These are phyloP conservation scores for Gardenia jasminoides DNA, from an alignment of 257 asterid species.

Conservation along the genomic window DNA sequence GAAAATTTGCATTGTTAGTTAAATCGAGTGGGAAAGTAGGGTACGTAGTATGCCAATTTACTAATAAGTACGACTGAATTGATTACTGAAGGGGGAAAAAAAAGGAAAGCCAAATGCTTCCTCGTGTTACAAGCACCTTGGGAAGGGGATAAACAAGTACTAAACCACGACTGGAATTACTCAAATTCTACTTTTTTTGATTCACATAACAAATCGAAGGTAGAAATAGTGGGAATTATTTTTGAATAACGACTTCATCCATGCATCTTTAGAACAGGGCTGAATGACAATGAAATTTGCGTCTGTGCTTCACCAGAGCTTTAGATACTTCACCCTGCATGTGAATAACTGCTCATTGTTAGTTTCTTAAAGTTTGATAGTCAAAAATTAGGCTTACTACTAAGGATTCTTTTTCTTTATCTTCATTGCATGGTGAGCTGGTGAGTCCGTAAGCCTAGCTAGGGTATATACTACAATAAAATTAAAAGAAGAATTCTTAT, in stretches of 20 bases:
- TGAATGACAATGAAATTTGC: neutral
- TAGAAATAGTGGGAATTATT: neutral
- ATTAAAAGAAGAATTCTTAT: too few relatives aligned
- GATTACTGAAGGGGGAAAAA: conserved; percentile 4
- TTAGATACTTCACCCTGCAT: conserved; percentile 29
- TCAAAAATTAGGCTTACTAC: neutral
- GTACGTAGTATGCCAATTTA: too few relatives aligned
- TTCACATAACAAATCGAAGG: neutral
- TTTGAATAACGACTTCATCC: conserved; percentile 1
- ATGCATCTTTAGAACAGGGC: neutral
- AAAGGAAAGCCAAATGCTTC: conserved; percentile 29
- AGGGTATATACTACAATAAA: too few relatives aligned
- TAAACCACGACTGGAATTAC: neutral
- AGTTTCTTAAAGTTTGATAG: neutral
- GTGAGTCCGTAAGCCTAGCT: too few relatives aligned
- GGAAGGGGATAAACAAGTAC: neutral
- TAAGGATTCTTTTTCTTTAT: too few relatives aligned
- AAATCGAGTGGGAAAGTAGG: neutral
- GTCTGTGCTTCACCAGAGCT: conserved; percentile 12
- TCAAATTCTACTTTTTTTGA: neutral
- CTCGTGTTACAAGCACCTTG: conserved; percentile 6
- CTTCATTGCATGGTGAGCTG: neutral
- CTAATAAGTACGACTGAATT: neutral
- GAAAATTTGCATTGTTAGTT: neutral
- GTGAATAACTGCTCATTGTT: neutral